These are phyloP conservation scores for Emydomyces testavorans DNA, from an alignment of 2,329 filamentous ascomycete genomes.

Conservation along the genomic window DNA sequence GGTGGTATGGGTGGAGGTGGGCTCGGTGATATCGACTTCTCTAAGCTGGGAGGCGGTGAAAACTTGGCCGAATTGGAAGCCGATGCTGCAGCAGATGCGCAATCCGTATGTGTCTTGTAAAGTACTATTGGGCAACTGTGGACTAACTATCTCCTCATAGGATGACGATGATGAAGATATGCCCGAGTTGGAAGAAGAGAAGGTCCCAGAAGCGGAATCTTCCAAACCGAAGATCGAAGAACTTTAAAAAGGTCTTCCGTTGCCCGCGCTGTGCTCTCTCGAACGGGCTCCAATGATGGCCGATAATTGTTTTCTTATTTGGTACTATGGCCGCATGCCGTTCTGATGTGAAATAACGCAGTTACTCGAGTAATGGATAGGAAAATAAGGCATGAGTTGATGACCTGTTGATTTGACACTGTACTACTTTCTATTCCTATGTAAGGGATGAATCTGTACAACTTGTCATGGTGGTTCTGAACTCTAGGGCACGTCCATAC, in stretches of 20 bases:
- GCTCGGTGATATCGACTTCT: slow-evolving; percentile 86
- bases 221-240: slow-evolving; percentile 27
- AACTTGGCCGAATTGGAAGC: slow-evolving; percentile 35
- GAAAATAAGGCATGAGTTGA: neutral
- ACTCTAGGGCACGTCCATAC: neutral
- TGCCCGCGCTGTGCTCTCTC: neutral
- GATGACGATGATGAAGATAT: slow-evolving; percentile 59
- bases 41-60: slow-evolving; percentile 64
- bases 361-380: neutral
- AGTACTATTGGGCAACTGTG: slow-evolving; percentile 43
- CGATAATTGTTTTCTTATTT: too few relatives aligned
- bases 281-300: neutral
- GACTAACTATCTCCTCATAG: slow-evolving; percentile 11
- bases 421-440: neutral
- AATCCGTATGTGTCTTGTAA: slow-evolving; percentile 6
- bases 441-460: neutral
- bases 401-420: neutral
- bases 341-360: neutral
- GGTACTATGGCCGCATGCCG: neutral
- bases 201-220: slow-evolving; percentile 34
- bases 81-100: slow-evolving; percentile 29
- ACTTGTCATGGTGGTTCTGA: neutral
- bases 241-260: slow-evolving; percentile 1
- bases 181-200: slow-evolving; percentile 58
- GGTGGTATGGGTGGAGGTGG: slow-evolving; percentile 46